Conservation (phyloP, 1,139 yeast genomes). For the Zygoascus hellenicus region DNA sequence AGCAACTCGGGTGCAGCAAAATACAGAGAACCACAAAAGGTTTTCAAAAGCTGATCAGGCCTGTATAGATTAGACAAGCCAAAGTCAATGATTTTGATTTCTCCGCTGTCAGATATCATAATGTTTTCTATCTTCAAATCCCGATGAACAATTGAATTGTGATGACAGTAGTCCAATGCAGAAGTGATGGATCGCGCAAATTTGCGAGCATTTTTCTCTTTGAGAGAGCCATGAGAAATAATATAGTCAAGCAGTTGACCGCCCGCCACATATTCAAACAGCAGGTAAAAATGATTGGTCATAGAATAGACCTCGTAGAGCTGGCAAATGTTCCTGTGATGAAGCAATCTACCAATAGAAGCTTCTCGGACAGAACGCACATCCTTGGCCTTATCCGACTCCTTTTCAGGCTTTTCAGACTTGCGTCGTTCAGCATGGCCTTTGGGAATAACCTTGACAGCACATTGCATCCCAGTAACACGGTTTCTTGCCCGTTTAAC, state of each 20-base stretch:
- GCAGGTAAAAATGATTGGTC: conserved; percentile 96
- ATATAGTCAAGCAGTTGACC: conserved; percentile 98
- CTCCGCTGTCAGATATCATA: conserved; percentile 89
- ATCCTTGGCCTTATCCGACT: conserved; percentile 86
- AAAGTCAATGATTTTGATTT: conserved; percentile 91
- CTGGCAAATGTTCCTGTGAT: conserved; percentile 90
- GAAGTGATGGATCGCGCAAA: conserved; percentile 96
- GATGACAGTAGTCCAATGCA: conserved; percentile 89
- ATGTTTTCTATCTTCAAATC: conserved; percentile 95
- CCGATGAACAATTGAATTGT: conserved; percentile 91
- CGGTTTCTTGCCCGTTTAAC: conserved; percentile 90
- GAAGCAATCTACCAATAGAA: conserved; percentile 80
- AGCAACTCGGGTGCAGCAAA: conserved; percentile 98
- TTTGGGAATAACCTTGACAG: conserved; percentile 46
- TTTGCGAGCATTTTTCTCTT: conserved; percentile 90
- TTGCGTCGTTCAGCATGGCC: conserved; percentile 56
- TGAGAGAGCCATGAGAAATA: conserved; percentile 90
- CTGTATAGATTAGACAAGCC: conserved; percentile 88
- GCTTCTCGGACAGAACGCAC: conserved; percentile 92
- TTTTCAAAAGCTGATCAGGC: conserved; percentile 65
- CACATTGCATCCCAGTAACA: conserved; percentile 76
- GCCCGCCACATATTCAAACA: conserved; percentile 94
- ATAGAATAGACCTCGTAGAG: conserved; percentile 91
- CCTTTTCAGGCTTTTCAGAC: conserved; percentile 58
- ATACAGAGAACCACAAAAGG: conserved; percentile 95